Conservation (phyloP, 2,329 filamentous ascomycete species). For the Verticillium alfalfae region DNA sequence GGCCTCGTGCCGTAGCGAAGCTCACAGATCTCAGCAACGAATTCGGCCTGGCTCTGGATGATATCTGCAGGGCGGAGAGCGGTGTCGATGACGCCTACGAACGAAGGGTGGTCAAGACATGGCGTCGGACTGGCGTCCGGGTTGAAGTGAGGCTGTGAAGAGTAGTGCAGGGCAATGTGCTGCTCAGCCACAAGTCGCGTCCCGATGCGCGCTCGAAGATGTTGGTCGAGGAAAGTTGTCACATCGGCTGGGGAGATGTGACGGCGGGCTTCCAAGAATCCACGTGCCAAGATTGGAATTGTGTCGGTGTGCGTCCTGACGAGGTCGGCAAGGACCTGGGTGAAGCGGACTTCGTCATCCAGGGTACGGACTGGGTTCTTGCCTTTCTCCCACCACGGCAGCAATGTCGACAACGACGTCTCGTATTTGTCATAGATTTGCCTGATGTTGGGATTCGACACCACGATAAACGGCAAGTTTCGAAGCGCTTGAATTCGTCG, state of each 20-base stretch:
- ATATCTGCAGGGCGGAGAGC: conserved; percentile 75
- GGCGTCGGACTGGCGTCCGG: conserved; percentile 43
- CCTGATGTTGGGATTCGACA: conserved; percentile 93
- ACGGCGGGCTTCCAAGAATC: conserved; percentile 87
- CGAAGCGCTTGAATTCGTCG: conserved; percentile 89
- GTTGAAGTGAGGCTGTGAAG: conserved; percentile 64
- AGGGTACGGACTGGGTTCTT: conserved; percentile 59
- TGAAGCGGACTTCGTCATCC: conserved; percentile 87
- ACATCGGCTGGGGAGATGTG: conserved; percentile 81
- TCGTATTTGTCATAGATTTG: conserved; percentile 96
- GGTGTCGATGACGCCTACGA: conserved; percentile 95
- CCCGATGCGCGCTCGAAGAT: conserved; percentile 88
- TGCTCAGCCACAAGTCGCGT: conserved; percentile 93
- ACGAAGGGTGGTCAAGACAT: conserved; percentile 53
- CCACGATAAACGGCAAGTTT: conserved; percentile 94
- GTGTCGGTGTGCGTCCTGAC: conserved; percentile 93
- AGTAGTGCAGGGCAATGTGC: conserved; percentile 83
- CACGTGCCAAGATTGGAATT: conserved; percentile 84
- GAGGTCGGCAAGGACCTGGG: conserved; percentile 88
- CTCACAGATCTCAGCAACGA: conserved; percentile 94
- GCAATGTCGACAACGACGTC: conserved; percentile 82
- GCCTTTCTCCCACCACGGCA: conserved; percentile 59
- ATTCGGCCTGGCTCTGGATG: conserved; percentile 78
- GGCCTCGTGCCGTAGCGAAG: conserved; percentile 90
- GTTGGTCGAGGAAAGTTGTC: conserved; percentile 88